phyloP scores from a whole-genome alignment of 768 basidiomycete genomes.

The Pulveroboletus sp. region DNA sequence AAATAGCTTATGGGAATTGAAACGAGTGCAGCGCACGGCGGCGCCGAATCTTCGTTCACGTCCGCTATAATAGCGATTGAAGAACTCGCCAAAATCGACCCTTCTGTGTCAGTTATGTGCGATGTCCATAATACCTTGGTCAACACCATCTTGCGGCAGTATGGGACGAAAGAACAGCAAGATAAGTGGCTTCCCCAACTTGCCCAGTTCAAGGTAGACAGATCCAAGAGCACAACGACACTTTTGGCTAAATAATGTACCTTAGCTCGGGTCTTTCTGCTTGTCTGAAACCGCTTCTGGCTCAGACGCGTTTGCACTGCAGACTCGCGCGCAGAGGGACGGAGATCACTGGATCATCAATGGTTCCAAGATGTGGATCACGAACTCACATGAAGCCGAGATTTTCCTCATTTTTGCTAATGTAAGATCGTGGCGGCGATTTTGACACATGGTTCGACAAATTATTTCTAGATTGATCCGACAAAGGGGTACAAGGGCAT shows the following conservation, averaged over 20 bases:
- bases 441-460: neutral
- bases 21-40: conserved; percentile 76
- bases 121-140: conserved; percentile 99
- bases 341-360: conserved; percentile 84
- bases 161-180: conserved; percentile 80
- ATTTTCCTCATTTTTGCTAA: conserved; percentile 95
- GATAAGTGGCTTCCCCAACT: conserved; percentile 86
- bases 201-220: conserved; percentile 63
- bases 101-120: conserved; percentile 92
- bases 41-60: conserved; percentile 88
- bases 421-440: conserved; percentile 39
- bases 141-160: conserved; percentile 87
- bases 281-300: conserved; percentile 90
- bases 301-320: conserved; percentile 95
- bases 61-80: conserved; percentile 96
- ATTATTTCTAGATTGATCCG: conserved; percentile 59
- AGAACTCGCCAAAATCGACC: conserved; percentile 94
- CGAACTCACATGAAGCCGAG: conserved; percentile 89
- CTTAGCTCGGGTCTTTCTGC: conserved; percentile 91
- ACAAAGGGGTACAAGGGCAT: conserved; percentile 98
- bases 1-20: conserved; percentile 95
- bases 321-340: conserved; percentile 86
- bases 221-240: neutral
- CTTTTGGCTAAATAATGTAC: conserved; percentile 1
- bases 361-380: conserved; percentile 99